Evolutionary conservation across 305 asterid species (phyloP).

Genomic region (Fraxinus angustifolia): DNA sequence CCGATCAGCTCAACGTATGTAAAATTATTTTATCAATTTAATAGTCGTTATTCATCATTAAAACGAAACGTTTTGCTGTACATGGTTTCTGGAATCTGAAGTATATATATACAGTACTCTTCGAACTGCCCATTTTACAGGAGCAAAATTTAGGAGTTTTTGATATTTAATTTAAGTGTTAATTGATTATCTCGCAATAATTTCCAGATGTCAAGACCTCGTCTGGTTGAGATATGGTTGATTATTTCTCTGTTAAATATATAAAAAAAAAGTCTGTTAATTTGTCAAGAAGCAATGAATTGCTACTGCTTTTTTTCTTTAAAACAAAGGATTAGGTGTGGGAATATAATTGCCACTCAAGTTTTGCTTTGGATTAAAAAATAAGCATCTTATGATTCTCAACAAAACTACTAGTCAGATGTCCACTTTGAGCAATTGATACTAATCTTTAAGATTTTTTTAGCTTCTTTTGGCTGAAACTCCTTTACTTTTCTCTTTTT

Average conservation of each 20-base stretch:
- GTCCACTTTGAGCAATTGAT: neutral
- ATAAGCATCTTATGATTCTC: neutral
- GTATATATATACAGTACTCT: neutral
- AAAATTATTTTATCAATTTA: neutral
- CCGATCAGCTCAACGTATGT: conserved; percentile 68
- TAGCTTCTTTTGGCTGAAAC: neutral
- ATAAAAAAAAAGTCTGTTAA: neutral
- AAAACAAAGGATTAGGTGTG: neutral
- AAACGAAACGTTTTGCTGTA: neutral
- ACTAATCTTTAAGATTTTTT: neutral
- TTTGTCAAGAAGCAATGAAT: conserved; percentile 1
- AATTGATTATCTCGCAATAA: neutral
- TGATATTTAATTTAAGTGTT: neutral
- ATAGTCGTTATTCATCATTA: neutral
- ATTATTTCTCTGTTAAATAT: neutral
- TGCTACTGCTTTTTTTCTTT: neutral
- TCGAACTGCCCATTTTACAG: neutral
- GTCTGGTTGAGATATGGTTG: neutral
- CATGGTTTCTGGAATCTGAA: neutral
- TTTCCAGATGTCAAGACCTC: neutral
- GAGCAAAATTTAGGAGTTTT: neutral
- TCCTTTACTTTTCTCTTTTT: neutral
- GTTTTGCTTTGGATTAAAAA: neutral
- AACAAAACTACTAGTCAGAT: neutral
- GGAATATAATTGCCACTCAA: neutral